These are phyloP conservation scores for Imleria badia DNA, from an alignment of 768 basidiomycete species.

Conservation along the genomic window DNA sequence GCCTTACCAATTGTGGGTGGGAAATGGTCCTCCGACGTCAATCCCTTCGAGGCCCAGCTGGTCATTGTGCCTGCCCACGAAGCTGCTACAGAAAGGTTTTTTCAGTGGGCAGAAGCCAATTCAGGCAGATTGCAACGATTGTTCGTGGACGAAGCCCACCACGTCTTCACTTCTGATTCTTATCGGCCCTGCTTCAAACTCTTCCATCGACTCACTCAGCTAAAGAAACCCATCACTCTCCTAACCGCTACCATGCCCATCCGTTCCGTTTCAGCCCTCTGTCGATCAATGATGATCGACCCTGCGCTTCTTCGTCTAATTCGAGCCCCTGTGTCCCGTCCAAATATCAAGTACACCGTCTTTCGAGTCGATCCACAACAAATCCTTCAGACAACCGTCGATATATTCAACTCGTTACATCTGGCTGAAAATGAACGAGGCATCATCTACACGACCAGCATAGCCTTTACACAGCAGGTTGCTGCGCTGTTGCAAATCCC, in stretches of 20 bases:
- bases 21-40: background rate
- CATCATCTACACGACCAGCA: slow-evolving; percentile 9
- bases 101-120: background rate
- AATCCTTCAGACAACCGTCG: background rate
- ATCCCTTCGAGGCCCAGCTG: background rate
- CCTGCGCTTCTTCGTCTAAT: background rate
- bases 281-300: slow-evolving; percentile 1
- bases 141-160: slow-evolving; percentile 13
- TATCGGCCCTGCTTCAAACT: slow-evolving; percentile 14
- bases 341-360: slow-evolving; percentile 2
- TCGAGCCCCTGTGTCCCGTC: background rate
- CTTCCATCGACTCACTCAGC: background rate
- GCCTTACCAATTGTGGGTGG: background rate
- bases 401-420: background rate
- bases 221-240: slow-evolving; percentile 12
- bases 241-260: slow-evolving; percentile 7
- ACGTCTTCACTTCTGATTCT: background rate
- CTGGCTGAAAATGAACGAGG: background rate
- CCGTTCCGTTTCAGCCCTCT: background rate
- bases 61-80: slow-evolving; percentile 9
- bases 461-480: background rate
- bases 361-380: rapidly evolving
- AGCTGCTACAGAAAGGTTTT: background rate
- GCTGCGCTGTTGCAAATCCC: background rate
- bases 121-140: background rate